Evolutionary conservation across 2,329 filamentous ascomycete species (phyloP).

Genomic region (Penicillium sp.): DNA sequence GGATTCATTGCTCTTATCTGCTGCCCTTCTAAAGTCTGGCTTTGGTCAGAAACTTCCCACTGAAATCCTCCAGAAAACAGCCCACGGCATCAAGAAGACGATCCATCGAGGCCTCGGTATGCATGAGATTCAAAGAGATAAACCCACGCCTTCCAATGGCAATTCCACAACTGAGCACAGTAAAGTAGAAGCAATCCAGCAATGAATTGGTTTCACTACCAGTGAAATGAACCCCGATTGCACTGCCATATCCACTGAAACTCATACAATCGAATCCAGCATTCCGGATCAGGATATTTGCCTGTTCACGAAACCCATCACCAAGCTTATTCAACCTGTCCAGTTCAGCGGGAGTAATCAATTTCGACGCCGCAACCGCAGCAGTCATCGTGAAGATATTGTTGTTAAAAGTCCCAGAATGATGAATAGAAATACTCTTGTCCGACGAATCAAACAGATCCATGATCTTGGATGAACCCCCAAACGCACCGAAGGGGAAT

Average conservation of each 20-base stretch:
- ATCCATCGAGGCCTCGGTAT: not conserved
- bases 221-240: not conserved
- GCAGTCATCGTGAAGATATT: constrained; percentile 4
- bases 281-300: not conserved
- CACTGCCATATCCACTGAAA: not conserved
- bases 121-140: not conserved
- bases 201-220: not conserved
- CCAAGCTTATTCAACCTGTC: not conserved
- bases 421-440: not conserved
- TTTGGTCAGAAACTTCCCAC: not conserved
- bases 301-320: not conserved
- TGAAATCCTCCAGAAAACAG: not conserved
- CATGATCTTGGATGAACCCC: not conserved
- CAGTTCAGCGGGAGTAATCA: not conserved
- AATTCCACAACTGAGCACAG: not conserved
- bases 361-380: not conserved
- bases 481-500: not conserved
- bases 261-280: not conserved
- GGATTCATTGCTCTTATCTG: not conserved
- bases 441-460: not conserved
- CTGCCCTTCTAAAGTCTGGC: not conserved
- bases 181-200: not conserved
- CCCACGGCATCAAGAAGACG: not conserved
- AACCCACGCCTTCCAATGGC: not conserved
- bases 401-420: not conserved